Base-by-base conservation (phyloP, 2,329 filamentous ascomycete genomes). In the Claviceps maximensis region DNA sequence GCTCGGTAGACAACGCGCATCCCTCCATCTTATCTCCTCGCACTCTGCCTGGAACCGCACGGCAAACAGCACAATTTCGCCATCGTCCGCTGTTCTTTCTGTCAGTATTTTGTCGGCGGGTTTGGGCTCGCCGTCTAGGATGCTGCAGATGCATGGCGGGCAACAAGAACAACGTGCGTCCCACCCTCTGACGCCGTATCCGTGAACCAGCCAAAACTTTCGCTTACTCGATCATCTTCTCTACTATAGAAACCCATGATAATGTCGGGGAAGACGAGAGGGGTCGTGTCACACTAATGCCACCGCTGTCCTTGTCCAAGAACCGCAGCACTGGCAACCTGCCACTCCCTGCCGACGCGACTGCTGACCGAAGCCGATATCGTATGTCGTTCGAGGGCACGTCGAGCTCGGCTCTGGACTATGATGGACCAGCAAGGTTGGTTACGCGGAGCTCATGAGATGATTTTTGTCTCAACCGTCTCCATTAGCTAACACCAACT, bases 311-410 rank as follows among this genome's bases (percentile, higher is more conserved):
- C 56, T 69, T 84, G 53, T 79, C 80, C 54, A 84, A 83, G 67
- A 84, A 83, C 65, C 74, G 77, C 61, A 83, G 80, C 65, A 83
- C 80, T n/a, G 76, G 79, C 51, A 83, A 83, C 62, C 72, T 84
- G 55, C 68, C 72, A 54, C 65, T 75, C 58, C 65, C 71, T 58
- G 65, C 66, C 57, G 75, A 78, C 55, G 67, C 62, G n/a, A 51
- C 56, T 27, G 68, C 78, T 50, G 80, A 83, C 59, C 80, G 77
- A 58, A 74, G 76, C 59, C 74, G 80, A 70, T 75, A 82, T 65
- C 83, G 86, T 56, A 83, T 88, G 69, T 91, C 88, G 50, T 83
- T 90, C 63, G 89, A 93, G 67, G 82, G 81, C 54, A 79, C 82
- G 51, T 75, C 79, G 56, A 75, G 78, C 58, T 69, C 69, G 56